phyloP scores from a whole-genome alignment of 176 grass and related monocot genomes.

The Cymbopogon citratus region DNA sequence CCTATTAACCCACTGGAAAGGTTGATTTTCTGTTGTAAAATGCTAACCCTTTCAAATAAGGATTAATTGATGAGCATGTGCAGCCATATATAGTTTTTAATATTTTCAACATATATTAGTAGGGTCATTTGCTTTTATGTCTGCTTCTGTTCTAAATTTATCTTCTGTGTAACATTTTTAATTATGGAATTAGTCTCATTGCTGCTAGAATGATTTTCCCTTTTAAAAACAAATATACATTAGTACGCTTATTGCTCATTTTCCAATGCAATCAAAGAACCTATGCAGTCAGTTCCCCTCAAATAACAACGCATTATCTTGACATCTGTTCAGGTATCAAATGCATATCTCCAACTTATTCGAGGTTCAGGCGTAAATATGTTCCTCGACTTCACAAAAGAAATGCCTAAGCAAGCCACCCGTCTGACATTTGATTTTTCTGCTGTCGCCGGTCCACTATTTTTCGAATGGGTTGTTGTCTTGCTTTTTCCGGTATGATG shows the following conservation, averaged over 20 bases:
- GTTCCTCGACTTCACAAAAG: constrained; percentile 50
- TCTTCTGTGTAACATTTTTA: background rate
- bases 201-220: background rate
- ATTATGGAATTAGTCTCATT: background rate
- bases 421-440: constrained; percentile 40
- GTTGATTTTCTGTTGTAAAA: constrained; percentile 7
- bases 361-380: constrained; percentile 36
- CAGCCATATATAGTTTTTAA: background rate
- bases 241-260: constrained; percentile 11
- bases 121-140: background rate
- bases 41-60: background rate
- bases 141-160: background rate
- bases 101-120: background rate
- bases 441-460: constrained; percentile 44
- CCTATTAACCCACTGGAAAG: background rate
- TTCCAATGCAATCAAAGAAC: background rate
- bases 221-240: background rate
- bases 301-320: constrained; percentile 23
- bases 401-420: constrained; percentile 59
- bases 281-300: background rate
- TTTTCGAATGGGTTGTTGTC: constrained; percentile 50
- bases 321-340: constrained; percentile 42
- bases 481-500: constrained; percentile 66
- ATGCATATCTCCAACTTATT: constrained; percentile 45
- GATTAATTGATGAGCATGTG: constrained; percentile 4